Conservation (phyloP, 345 rosid species). For the Salix arbutifolia region DNA sequence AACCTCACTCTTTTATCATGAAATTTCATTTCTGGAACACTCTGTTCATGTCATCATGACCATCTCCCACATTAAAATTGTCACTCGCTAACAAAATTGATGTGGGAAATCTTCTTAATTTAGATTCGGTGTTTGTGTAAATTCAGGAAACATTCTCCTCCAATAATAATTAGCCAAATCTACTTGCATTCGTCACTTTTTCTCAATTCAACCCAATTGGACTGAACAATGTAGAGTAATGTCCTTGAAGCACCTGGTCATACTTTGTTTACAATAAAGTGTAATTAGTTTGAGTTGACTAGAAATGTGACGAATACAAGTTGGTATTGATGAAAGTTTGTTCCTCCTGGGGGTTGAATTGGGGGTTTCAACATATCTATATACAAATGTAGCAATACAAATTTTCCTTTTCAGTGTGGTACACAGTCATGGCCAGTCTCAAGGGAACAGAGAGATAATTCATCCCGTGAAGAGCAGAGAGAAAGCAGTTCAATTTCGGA, state of each 20-base stretch:
- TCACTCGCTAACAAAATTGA: not conserved
- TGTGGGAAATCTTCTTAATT: not conserved
- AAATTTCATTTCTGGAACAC: not conserved
- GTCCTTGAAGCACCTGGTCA: not conserved
- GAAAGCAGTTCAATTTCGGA: slow-evolving; percentile 50
- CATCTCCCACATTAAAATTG: not conserved
- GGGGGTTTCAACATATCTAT: not conserved
- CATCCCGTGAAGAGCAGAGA: slow-evolving; percentile 18
- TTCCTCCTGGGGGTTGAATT: not conserved
- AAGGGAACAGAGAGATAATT: not conserved
- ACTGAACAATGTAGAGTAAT: too few species aligned
- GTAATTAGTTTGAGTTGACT: not conserved
- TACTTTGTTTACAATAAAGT: not conserved
- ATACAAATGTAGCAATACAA: not conserved
- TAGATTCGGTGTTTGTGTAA: not conserved
- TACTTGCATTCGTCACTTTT: not conserved
- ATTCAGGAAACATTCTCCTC: not conserved
- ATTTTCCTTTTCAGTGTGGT: not conserved
- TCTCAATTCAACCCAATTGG: not conserved
- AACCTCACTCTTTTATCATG: not conserved
- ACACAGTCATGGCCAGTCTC: not conserved
- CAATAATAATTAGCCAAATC: too few species aligned
- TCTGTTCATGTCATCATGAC: not conserved
- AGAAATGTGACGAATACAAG: not conserved
- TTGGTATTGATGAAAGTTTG: not conserved